Percentiles rank a stretch among this genome's conserved stretches.
Conservation (phyloP, 768 basidiomycete genomes). For the Lyophyllum shimeji region DNA sequence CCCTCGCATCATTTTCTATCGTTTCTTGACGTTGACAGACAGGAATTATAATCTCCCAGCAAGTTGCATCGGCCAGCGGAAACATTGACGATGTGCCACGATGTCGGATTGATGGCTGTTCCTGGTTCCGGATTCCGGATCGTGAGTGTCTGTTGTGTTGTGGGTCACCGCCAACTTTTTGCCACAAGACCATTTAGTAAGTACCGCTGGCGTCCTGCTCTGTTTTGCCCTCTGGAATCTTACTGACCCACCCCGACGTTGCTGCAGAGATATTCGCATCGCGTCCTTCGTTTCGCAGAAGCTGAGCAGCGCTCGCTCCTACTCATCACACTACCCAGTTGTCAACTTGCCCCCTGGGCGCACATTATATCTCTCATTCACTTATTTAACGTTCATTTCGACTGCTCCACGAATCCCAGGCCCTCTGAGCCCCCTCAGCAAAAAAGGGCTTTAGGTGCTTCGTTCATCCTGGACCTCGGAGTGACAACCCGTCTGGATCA, state of each 20-base stretch:
- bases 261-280: neutral
- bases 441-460: neutral
- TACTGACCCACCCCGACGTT: neutral
- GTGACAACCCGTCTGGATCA: neutral
- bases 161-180: neutral
- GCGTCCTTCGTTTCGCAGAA: slow-evolving; percentile 3
- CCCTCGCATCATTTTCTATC: neutral
- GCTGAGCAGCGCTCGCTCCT: slow-evolving; percentile 10
- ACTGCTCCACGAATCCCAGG: neutral
- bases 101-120: neutral
- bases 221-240: neutral
- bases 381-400: neutral
- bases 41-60: neutral
- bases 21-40: neutral
- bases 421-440: neutral
- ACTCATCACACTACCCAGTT: neutral
- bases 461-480: neutral
- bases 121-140: neutral
- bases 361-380: neutral
- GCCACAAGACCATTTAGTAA: slow-evolving; percentile 1
- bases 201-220: neutral
- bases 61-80: neutral
- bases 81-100: neutral
- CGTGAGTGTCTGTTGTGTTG: neutral
- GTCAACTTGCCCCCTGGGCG: neutral